phyloP scores from a whole-genome alignment of 805 yeast genomes.

The Monosporozyma aquatica region DNA sequence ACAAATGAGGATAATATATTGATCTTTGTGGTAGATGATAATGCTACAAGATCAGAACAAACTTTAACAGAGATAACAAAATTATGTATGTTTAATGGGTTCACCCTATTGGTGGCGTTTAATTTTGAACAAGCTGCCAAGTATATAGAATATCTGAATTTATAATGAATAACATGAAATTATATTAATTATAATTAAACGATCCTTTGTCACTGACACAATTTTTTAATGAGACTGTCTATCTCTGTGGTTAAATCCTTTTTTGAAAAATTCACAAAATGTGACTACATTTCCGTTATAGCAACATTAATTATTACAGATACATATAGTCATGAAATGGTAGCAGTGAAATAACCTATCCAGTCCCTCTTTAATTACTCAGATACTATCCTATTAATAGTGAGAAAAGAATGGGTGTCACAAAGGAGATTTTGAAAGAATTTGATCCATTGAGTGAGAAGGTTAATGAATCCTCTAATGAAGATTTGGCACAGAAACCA shows the following conservation, averaged over 20 bases:
- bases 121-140: constrained; percentile 47
- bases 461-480: background rate
- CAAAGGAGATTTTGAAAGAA: constrained; percentile 7
- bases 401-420: background rate
- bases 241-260: too few relatives aligned
- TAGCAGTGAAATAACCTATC: too few relatives aligned
- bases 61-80: constrained; percentile 34
- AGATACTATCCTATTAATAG: too few relatives aligned
- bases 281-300: too few relatives aligned
- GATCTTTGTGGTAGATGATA: constrained; percentile 40
- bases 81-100: constrained; percentile 34
- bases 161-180: too few relatives aligned
- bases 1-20: constrained; percentile 44
- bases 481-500: background rate
- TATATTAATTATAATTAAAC: too few relatives aligned
- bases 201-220: too few relatives aligned
- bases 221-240: too few relatives aligned
- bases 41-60: constrained; percentile 39
- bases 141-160: constrained; percentile 30
- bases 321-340: too few relatives aligned
- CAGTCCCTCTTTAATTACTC: too few relatives aligned
- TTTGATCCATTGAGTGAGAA: constrained; percentile 9
- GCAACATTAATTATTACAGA: too few relatives aligned
- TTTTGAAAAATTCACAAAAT: too few relatives aligned
- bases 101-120: constrained; percentile 35